Evolutionary conservation across 108 stramenopile genomes (phyloP).

Genomic region (Fragilariopsis cylindrus): DNA sequence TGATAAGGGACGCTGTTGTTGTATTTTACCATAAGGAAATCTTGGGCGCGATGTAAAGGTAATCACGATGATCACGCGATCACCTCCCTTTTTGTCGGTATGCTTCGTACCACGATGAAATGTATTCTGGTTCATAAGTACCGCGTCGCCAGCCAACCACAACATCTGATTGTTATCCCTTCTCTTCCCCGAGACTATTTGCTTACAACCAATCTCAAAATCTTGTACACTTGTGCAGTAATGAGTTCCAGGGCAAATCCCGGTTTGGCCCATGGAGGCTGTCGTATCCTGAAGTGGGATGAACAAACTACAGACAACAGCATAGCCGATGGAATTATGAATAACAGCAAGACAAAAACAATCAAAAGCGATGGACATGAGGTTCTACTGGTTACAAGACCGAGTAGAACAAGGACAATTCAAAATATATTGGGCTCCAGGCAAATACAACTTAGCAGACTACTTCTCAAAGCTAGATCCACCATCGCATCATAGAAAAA

Average conservation of each 20-base stretch:
- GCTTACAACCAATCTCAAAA: neutral
- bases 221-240: conserved; percentile 10
- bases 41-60: conserved; percentile 22
- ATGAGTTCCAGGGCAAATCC: conserved; percentile 34
- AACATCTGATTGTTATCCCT: neutral
- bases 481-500: neutral
- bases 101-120: conserved; percentile 32
- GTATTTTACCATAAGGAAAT: too few relatives aligned
- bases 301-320: conserved; percentile 4
- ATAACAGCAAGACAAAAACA: too few relatives aligned
- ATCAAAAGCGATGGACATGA: too few relatives aligned
- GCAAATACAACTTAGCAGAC: too few relatives aligned
- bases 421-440: too few relatives aligned
- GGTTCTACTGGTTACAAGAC: too few relatives aligned
- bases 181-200: neutral
- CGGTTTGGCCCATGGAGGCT: conserved; percentile 41
- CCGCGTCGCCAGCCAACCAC: conserved; percentile 26
- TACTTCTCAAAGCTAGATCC: neutral
- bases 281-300: conserved; percentile 49
- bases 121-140: conserved; percentile 26
- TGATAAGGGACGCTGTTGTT: neutral
- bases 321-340: too few relatives aligned
- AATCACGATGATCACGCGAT: conserved; percentile 32
- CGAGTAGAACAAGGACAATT: too few relatives aligned
- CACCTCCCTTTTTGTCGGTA: conserved; percentile 6